Percentiles rank a stretch among this genome's conserved stretches.
These are phyloP conservation scores for Serpula lacrymans DNA, from an alignment of 768 basidiomycete species.

Conservation along the genomic window DNA sequence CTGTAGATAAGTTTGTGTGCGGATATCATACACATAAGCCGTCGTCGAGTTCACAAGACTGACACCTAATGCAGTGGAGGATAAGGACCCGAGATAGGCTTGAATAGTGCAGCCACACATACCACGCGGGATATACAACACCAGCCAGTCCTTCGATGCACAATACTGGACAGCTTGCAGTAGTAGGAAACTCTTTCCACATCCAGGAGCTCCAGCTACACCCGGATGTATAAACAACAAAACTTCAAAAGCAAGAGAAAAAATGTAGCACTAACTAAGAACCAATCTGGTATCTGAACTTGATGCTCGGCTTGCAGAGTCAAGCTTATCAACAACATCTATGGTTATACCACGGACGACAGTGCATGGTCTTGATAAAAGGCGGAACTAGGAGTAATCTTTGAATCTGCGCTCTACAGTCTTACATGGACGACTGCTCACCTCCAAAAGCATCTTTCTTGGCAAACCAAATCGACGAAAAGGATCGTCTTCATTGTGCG, in stretches of 20 bases:
- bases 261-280: conserved; percentile 48
- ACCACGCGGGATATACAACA: conserved; percentile 84
- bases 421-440: conserved; percentile 27
- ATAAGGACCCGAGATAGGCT: no score
- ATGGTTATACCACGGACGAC: conserved; percentile 71
- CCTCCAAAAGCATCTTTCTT: conserved; percentile 67
- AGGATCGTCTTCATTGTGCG: conserved; percentile 42
- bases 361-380: conserved; percentile 68
- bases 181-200: conserved; percentile 78
- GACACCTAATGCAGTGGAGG: conserved; percentile 33
- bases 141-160: conserved; percentile 65
- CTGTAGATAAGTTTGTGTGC: conserved; percentile 76
- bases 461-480: conserved; percentile 72
- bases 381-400: conserved; percentile 46
- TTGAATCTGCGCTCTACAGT: no score
- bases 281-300: conserved; percentile 57
- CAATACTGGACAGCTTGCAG: conserved; percentile 77
- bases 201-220: conserved; percentile 70
- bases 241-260: background rate
- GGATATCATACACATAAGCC: conserved; percentile 67
- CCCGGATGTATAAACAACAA: conserved; percentile 6
- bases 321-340: conserved; percentile 48
- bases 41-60: conserved; percentile 74
- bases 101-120: conserved; percentile 8
- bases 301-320: conserved; percentile 42